Conservation (phyloP, 1,284 basidiomycete species). For the Puccinia coronata region DNA sequence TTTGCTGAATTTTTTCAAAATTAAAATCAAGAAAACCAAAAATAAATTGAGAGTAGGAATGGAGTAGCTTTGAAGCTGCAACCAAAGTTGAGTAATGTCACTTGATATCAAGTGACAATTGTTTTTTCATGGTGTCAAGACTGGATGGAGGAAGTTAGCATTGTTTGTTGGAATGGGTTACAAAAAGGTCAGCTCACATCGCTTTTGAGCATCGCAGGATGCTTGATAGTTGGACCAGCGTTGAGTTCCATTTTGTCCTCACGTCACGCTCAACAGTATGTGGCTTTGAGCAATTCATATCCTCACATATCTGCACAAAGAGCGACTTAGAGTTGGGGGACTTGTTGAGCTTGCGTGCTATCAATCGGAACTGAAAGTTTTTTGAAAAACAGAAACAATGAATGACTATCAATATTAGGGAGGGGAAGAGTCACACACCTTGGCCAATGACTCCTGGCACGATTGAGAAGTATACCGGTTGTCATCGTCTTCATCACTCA, state of each 20-base stretch:
- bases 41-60: too few relatives aligned
- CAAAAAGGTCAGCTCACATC: neutral
- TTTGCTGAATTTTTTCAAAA: too few relatives aligned
- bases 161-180: neutral
- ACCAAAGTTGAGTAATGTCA: too few relatives aligned
- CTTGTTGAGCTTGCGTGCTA: neutral
- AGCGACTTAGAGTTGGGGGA: constrained; percentile 16
- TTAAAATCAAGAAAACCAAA: too few relatives aligned
- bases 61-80: too few relatives aligned
- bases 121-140: too few relatives aligned
- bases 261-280: constrained; percentile 4
- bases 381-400: neutral
- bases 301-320: neutral
- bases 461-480: constrained; percentile 18
- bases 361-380: too few relatives aligned
- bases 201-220: constrained; percentile 9
- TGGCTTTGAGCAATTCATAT: neutral
- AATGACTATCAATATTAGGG: neutral
- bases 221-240: neutral
- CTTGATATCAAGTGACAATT: too few relatives aligned
- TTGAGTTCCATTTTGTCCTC: constrained; percentile 9
- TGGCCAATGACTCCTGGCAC: neutral
- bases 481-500: too few relatives aligned
- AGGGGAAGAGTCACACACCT: neutral
- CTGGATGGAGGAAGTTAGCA: neutral